Evolutionary conservation across 371 early-diverging fungal genomes (phyloP).

Genomic region (Mortierella sp.): DNA sequence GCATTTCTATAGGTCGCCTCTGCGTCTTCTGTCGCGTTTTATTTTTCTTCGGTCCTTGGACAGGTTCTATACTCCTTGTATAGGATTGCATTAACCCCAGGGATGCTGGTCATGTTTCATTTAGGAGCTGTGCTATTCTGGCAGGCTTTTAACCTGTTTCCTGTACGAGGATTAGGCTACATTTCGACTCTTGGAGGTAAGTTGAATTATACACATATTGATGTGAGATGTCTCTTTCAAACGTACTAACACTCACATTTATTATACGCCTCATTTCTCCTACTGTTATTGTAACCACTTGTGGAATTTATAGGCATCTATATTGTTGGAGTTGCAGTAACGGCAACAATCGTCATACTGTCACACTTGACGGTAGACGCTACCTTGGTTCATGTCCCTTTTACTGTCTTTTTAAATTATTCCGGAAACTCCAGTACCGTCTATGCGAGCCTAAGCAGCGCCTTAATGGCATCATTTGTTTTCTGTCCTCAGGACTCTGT

Average conservation of each 20-base stretch:
- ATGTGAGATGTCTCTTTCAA: background rate
- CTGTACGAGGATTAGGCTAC: slow-evolving; percentile 22
- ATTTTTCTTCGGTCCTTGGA: slow-evolving; percentile 29
- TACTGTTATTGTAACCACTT: background rate
- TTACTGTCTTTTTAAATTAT: slow-evolving; percentile 47
- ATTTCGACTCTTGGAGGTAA: slow-evolving; percentile 25
- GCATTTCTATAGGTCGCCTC: slow-evolving; percentile 4
- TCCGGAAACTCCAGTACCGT: slow-evolving; percentile 38
- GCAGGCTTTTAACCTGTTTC: slow-evolving; percentile 34
- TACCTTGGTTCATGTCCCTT: slow-evolving; percentile 19
- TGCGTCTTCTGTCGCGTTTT: slow-evolving; percentile 34
- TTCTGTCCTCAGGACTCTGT: slow-evolving; percentile 46
- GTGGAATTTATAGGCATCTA: slow-evolving; percentile 14
- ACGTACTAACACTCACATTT: background rate
- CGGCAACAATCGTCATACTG: slow-evolving; percentile 13
- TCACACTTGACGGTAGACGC: slow-evolving; percentile 16
- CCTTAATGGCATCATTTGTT: slow-evolving; percentile 47
- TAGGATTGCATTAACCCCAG: slow-evolving; percentile 24
- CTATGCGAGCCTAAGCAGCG: slow-evolving; percentile 37
- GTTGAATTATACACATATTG: background rate
- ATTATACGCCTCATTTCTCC: background rate
- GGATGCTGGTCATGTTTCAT: slow-evolving; percentile 40
- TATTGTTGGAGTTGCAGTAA: slow-evolving; percentile 12
- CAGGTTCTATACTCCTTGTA: slow-evolving; percentile 25
- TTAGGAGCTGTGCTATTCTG: slow-evolving; percentile 26